Evolutionary conservation across 768 basidiomycete species (phyloP).

Genomic region (Auriscalpium vulgare): DNA sequence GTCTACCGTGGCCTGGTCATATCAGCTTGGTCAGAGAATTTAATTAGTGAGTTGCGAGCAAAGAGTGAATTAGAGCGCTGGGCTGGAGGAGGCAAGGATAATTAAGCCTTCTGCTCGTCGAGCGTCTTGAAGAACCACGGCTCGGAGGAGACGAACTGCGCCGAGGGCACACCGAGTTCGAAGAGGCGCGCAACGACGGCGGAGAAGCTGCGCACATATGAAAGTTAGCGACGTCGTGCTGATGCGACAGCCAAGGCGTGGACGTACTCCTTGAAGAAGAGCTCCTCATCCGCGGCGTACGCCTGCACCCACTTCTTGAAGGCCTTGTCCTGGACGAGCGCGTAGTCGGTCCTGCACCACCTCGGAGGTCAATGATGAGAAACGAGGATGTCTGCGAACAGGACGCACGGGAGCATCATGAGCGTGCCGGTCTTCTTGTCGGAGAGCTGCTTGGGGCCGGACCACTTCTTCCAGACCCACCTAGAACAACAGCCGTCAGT

Average conservation of each 20-base stretch:
- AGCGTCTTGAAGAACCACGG: constrained; percentile 63
- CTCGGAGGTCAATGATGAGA: neutral
- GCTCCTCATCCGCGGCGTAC: constrained; percentile 77
- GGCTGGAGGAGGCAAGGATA: no score
- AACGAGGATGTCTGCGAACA: neutral
- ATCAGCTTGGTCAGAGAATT: no score
- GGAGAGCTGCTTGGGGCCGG: constrained; percentile 86
- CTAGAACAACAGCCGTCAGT: constrained; percentile 19
- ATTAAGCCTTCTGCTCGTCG: constrained; percentile 28
- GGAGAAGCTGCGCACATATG: constrained; percentile 56
- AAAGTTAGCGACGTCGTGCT: neutral
- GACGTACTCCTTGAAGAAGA: constrained; percentile 92
- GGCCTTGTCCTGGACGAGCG: constrained; percentile 80
- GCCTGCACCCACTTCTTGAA: constrained; percentile 86
- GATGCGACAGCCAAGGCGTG: neutral
- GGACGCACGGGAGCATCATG: constrained; percentile 91
- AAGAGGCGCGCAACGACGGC: constrained; percentile 69
- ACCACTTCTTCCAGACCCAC: constrained; percentile 96
- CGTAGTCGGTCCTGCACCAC: constrained; percentile 70
- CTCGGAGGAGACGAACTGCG: constrained; percentile 67
- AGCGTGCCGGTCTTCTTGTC: constrained; percentile 84
- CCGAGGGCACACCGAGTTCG: constrained; percentile 85
- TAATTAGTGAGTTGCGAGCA: no score
- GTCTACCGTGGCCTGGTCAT: no score
- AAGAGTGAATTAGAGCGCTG: no score